phyloP scores from a whole-genome alignment of 768 basidiomycete species.

The Lactarius psammicola region DNA sequence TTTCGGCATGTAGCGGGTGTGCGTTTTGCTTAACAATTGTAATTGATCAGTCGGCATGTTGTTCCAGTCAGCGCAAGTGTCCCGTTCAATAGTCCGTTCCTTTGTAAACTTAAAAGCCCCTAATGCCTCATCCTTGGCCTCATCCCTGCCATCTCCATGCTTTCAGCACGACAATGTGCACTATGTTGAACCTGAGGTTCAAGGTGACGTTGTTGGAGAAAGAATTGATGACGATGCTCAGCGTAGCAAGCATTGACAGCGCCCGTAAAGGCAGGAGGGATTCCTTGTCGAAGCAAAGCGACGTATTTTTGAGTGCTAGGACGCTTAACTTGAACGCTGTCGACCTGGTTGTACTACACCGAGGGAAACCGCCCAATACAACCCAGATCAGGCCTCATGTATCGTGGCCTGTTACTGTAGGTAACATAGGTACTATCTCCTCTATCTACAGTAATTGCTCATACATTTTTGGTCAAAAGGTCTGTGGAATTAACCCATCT shows the following conservation, averaged over 20 bases:
- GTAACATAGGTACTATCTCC: too few relatives aligned
- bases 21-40: slow-evolving; percentile 8
- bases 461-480: too few relatives aligned
- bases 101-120: neutral
- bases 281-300: slow-evolving; percentile 31
- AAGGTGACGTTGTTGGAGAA: slow-evolving; percentile 42
- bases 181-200: slow-evolving; percentile 40
- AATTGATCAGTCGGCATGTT: neutral
- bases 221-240: slow-evolving; percentile 48
- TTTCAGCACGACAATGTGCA: slow-evolving; percentile 38
- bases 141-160: neutral
- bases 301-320: slow-evolving; percentile 30
- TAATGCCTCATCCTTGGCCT: neutral
- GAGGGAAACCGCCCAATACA: too few relatives aligned
- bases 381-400: too few relatives aligned
- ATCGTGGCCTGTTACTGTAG: too few relatives aligned
- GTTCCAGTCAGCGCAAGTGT: neutral
- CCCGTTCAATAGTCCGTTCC: neutral
- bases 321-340: slow-evolving; percentile 30
- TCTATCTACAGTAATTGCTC: too few relatives aligned
- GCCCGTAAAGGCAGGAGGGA: slow-evolving; percentile 32
- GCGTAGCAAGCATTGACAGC: slow-evolving; percentile 34
- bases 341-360: too few relatives aligned
- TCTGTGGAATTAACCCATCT: too few relatives aligned
- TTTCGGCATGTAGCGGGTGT: neutral